Evolutionary conservation across 805 yeast species (phyloP).

Genomic region (Myxozyma nipponensis): DNA sequence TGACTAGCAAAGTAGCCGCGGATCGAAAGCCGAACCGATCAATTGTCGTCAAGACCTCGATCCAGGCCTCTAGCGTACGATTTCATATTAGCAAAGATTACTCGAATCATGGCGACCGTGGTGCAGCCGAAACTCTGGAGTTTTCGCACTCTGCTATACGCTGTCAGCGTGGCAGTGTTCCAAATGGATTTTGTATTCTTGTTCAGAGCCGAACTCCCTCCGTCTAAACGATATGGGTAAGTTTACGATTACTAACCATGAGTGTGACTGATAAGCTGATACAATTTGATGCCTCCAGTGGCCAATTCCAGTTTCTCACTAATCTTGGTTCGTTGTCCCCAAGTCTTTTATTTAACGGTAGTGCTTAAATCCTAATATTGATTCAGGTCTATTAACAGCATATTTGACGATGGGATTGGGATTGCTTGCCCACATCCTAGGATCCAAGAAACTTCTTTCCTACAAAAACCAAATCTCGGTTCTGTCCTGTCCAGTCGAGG

Average conservation of each 20-base stretch:
- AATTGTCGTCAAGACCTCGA: too few relatives aligned
- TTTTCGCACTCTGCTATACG: conserved; percentile 9
- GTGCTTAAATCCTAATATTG: background rate
- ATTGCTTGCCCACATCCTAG: conserved; percentile 8
- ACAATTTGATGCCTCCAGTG: conserved; percentile 11
- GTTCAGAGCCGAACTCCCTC: conserved; percentile 3
- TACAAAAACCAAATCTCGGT: conserved; percentile 9
- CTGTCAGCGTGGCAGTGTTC: conserved; percentile 7
- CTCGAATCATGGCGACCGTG: background rate
- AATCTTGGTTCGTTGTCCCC: conserved; percentile 21
- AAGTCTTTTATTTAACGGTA: too few relatives aligned
- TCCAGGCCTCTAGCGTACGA: too few relatives aligned
- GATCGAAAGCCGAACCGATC: too few relatives aligned
- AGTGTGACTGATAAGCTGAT: too few relatives aligned
- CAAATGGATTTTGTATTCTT: conserved; percentile 11
- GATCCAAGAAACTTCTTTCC: conserved; percentile 5
- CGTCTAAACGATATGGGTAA: conserved; percentile 17
- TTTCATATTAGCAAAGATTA: too few relatives aligned
- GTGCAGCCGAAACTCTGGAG: conserved; percentile 1
- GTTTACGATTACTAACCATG: too few relatives aligned
- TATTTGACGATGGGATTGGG: conserved; percentile 20
- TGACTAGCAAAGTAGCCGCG: too few relatives aligned
- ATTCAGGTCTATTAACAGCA: too few relatives aligned
- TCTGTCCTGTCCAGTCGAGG: conserved; percentile 19
- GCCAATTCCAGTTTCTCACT: conserved; percentile 22